Base-by-base conservation (phyloP, 306 rosid species). In the Trifolium fragiferum region DNA sequence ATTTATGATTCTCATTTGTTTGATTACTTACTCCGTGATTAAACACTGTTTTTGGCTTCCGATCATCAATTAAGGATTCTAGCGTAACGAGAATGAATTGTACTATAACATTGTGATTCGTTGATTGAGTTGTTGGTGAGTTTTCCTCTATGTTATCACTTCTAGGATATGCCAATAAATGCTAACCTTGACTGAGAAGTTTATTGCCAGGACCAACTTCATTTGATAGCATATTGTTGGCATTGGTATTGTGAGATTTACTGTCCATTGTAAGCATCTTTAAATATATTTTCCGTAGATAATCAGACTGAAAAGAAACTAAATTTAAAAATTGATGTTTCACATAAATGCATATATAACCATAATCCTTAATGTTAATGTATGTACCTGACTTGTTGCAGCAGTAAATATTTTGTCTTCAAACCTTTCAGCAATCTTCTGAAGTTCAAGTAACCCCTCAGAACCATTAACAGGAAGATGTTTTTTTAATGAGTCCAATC, bases 401-500 rank as follows among this genome's bases (percentile, higher is more conserved):
- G 80, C 85, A 51, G 69, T 16, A 75, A 73, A 88, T 68, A 89
- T 79, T 80, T 89, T 88, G 27, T 90, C 97, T 84, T 93, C 93
- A 78, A 93, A 88, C 82, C 90, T 90, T 61, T 72, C 78, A 71
- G 93, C 92, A 53, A 90, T 89, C 55, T 79, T 83, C 64, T 16
- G 68, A 37, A 93, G 90, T 80, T 87, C 86, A 33, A 4, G 83
- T 70, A 90, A 47, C 59, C 93, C 91, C 4, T 79, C 93, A 59
- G 77, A 79, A 64, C 86, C 96, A 41, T 84, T 55, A 79, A 75
- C 50, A 21, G 93, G 93, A 70, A 85, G 77, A 74, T 84, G 87
- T 83, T 79, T 88, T 87, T 85, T 89, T 73, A 89, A 75, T 0
- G 87, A 79, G 9, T 88, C 89, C 93, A 78, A 76, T 86, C 98